Base-by-base conservation (phyloP, 225 moss, liverwort and hornwort species). In the Physcomitrium patens region DNA sequence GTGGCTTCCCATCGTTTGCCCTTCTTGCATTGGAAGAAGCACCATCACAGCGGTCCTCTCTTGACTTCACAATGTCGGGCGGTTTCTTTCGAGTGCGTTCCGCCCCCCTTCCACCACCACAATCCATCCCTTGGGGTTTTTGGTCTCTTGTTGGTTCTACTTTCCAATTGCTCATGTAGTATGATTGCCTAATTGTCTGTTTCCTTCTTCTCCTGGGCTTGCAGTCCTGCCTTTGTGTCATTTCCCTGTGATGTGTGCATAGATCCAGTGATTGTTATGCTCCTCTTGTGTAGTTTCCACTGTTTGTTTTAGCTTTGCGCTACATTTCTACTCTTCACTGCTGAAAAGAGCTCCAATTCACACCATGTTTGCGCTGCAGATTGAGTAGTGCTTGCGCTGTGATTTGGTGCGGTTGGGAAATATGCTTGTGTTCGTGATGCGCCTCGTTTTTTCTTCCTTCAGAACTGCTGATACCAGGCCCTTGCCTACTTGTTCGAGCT, bases 81-180 rank as follows among this genome's bases (percentile, higher is more conserved):
- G 97, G 97, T 87, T 99, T 99, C 90, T 99, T 99, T 76, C 93
- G 97, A 89, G 97, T 99, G 66, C 70, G 93, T 89, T 11, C 68
- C 60, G 19, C 44, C 28, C 62, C 43, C 65, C 57, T 58, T 59
- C 73, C 8, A 44, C 23, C 11, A 44, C 63, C 50, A 42, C 73
- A 67, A 82, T 77, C 53, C 60, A 31, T 76, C 27, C 56, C 9
- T n/a, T 8, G n/a, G 23, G 49, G 43, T 43, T 69, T 61, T 37
- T 19, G 9, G 28, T 60, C 31, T 27, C 55, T 5, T 28, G 23
- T 43, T 55, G 8, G 27, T 15, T 10, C 8, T 72, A 20, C 54
- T 73, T 10, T 61, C 20, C 53, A 77, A 31, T 64, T 28, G 70
- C 59, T 42, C 41, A 59, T 23, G 31, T 0, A 19, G 11, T 50